A percentile compares a stretch with the other conserved stretches of the same genome.
phyloP scores from a whole-genome alignment of 176 grass and related monocot species.

The Musa acuminata region DNA sequence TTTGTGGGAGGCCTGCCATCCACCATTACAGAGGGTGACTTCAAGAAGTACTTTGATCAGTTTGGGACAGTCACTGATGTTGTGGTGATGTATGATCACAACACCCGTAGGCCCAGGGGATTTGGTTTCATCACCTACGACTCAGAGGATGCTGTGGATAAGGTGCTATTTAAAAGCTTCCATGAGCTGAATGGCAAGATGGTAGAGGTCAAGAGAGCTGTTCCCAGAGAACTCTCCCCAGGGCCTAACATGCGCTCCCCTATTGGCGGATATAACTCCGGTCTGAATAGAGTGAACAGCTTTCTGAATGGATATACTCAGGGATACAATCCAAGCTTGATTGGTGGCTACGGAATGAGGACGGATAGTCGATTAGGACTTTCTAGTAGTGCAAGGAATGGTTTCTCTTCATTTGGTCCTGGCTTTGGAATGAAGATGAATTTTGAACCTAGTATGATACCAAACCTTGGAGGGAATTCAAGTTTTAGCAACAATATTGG shows the following conservation, averaged over 20 bases:
- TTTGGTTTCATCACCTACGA: slow-evolving; percentile 89
- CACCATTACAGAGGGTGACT: slow-evolving; percentile 63
- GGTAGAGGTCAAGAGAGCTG: slow-evolving; percentile 82
- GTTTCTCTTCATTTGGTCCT: slow-evolving; percentile 62
- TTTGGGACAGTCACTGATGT: slow-evolving; percentile 77
- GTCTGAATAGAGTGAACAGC: slow-evolving; percentile 45
- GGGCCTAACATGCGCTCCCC: slow-evolving; percentile 59
- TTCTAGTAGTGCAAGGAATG: slow-evolving; percentile 41
- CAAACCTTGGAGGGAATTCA: slow-evolving; percentile 39
- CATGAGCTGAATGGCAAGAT: slow-evolving; percentile 87
- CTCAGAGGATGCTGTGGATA: slow-evolving; percentile 64
- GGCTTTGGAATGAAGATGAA: slow-evolving; percentile 71
- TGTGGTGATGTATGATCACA: slow-evolving; percentile 88
- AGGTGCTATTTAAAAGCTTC: slow-evolving; percentile 70
- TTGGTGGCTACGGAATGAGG: slow-evolving; percentile 68
- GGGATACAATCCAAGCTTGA: slow-evolving; percentile 52
- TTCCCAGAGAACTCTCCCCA: slow-evolving; percentile 75
- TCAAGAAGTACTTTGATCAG: slow-evolving; percentile 72
- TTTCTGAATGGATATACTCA: slow-evolving; percentile 71
- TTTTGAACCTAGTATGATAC: slow-evolving; percentile 49
- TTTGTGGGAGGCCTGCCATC: slow-evolving; percentile 81
- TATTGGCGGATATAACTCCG: slow-evolving; percentile 47
- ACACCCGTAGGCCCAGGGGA: slow-evolving; percentile 69
- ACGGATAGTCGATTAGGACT: slow-evolving; percentile 60
- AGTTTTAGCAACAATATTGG: slow-evolving; percentile 56